phyloP scores from a whole-genome alignment of 441 rosid genomes.

The Corymbia calophylla region DNA sequence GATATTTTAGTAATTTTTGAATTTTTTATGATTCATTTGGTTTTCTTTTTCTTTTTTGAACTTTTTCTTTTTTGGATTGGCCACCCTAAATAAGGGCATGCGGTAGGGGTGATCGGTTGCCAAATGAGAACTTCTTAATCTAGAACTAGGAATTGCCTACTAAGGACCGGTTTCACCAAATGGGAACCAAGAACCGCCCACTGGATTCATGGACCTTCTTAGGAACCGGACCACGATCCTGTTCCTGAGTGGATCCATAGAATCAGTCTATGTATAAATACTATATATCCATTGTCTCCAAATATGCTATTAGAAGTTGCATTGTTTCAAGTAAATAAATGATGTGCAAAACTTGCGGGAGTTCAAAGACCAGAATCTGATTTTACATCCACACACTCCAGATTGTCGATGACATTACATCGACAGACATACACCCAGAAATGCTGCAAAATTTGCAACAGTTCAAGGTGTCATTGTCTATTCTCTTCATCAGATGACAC shows the following conservation, averaged over 20 bases:
- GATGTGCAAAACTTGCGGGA: background rate
- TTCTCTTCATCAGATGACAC: background rate
- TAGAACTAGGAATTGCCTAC: fast-evolving
- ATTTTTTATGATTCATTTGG: background rate
- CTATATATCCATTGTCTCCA: background rate
- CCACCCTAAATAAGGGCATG: fast-evolving
- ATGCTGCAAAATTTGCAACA: background rate
- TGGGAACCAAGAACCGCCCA: fast-evolving
- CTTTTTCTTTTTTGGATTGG: background rate
- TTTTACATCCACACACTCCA: fast-evolving
- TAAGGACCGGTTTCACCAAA: background rate
- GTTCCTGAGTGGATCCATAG: fast-evolving
- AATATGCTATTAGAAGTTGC: background rate
- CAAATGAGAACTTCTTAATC: no score
- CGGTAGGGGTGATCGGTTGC: fast-evolving
- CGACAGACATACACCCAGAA: background rate
- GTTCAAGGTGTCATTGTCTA: background rate
- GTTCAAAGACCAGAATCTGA: background rate
- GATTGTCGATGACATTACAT: background rate
- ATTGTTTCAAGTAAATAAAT: background rate
- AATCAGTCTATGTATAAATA: fast-evolving
- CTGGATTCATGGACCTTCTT: fast-evolving
- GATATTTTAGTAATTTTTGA: background rate
- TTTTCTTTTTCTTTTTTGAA: background rate
- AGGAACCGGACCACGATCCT: fast-evolving